Conservation (phyloP, 2,329 filamentous ascomycete species). For the Apiospora kogelbergensis region DNA sequence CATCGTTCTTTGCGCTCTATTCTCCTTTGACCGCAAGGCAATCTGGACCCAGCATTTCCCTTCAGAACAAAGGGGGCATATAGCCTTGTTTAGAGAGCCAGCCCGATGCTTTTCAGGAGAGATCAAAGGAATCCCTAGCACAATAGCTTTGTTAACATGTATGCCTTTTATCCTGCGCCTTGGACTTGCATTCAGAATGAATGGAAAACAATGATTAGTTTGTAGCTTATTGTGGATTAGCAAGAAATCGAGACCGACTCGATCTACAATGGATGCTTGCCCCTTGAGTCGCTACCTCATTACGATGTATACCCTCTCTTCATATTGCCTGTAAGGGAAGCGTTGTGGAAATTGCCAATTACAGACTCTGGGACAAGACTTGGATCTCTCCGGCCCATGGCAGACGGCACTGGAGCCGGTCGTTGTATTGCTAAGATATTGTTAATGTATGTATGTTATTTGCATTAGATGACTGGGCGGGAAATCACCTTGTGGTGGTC, state of each 20-base stretch:
- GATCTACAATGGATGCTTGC: no score
- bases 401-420: slow-evolving; percentile 5
- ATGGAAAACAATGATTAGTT: not conserved
- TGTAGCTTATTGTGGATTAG: not conserved
- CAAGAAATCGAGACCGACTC: not conserved
- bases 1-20: not conserved
- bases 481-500: slow-evolving; percentile 25
- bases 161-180: not conserved
- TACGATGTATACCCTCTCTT: slow-evolving; percentile 10
- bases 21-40: not conserved
- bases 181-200: no score
- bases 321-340: slow-evolving; percentile 12
- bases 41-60: not conserved
- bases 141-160: not conserved
- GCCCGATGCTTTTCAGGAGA: no score
- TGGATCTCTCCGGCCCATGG: not conserved
- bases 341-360: not conserved
- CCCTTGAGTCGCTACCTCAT: not conserved
- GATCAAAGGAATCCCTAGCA: not conserved
- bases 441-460: not conserved
- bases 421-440: slow-evolving; percentile 11
- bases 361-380: slow-evolving; percentile 7
- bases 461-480: not conserved
- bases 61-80: not conserved
- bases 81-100: not conserved